These are phyloP conservation scores for Oryza nivara DNA, from an alignment of 176 grass and related monocot genomes.

Conservation along the genomic window DNA sequence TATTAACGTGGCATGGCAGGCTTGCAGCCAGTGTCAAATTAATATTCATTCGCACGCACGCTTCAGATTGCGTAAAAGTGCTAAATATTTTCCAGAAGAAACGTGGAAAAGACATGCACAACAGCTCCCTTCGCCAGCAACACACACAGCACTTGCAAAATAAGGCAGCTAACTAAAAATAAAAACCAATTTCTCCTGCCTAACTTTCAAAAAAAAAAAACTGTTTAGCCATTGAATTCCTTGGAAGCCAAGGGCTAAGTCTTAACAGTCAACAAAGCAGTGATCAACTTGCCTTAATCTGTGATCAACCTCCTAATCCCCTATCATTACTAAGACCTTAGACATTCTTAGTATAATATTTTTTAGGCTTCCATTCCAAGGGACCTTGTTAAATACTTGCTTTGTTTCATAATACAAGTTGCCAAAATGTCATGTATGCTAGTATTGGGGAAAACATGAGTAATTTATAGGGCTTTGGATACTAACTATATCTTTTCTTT, in stretches of 20 bases:
- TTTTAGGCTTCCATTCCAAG: slow-evolving; percentile 34
- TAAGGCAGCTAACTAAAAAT: background rate
- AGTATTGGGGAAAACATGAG: background rate
- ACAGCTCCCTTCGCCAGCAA: background rate
- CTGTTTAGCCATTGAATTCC: slow-evolving; percentile 24
- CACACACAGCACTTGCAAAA: background rate
- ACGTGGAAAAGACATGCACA: slow-evolving; percentile 11
- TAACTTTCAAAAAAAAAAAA: background rate
- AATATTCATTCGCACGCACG: slow-evolving; percentile 11
- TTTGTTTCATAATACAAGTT: background rate
- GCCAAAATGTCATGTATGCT: slow-evolving; percentile 8
- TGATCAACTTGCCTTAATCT: slow-evolving; percentile 12
- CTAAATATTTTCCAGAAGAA: slow-evolving; percentile 38
- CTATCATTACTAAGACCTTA: background rate
- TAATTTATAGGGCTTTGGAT: slow-evolving; percentile 8
- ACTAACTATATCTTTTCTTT: background rate
- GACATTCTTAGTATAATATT: slow-evolving; percentile 3
- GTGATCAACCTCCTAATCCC: background rate
- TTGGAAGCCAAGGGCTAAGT: slow-evolving; percentile 50
- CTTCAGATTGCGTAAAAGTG: slow-evolving; percentile 19
- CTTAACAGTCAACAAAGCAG: slow-evolving; percentile 43
- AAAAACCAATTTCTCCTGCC: background rate
- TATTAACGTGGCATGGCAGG: slow-evolving; percentile 15
- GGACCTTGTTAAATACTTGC: slow-evolving; percentile 32
- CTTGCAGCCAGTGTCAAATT: slow-evolving; percentile 20